A percentile compares a stretch with the other conserved stretches of the same genome.
These are phyloP conservation scores for Alternaria arborescens DNA, from an alignment of 2,329 filamentous ascomycete genomes.

Conservation along the genomic window DNA sequence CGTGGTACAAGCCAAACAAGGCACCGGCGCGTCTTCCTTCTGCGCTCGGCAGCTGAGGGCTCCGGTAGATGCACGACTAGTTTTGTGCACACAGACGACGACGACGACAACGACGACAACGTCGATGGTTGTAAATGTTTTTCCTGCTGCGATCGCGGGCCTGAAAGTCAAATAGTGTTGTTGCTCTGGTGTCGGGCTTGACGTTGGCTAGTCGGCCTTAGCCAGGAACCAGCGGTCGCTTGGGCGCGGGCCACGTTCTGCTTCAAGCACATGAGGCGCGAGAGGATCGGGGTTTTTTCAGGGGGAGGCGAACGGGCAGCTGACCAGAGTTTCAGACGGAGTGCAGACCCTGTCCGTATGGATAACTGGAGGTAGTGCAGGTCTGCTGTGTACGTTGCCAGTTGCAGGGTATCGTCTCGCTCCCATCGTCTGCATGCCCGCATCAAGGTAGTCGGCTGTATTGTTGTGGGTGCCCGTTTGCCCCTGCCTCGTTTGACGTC, in stretches of 20 bases:
- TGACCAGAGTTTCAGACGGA: conserved; percentile 25
- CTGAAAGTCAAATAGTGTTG: conserved; percentile 2
- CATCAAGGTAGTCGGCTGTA: not conserved
- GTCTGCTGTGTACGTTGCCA: not conserved
- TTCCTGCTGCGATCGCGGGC: rapidly evolving
- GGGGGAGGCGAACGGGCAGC: conserved; percentile 19
- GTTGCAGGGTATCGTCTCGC: not conserved
- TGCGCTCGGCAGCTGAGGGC: too few relatives aligned
- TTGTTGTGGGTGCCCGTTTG: not conserved
- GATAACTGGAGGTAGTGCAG: too few relatives aligned
- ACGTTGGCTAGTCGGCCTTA: conserved; percentile 13
- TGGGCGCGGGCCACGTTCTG: conserved; percentile 9
- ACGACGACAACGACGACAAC: too few relatives aligned
- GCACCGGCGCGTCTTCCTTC: too few relatives aligned
- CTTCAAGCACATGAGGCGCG: conserved; percentile 6
- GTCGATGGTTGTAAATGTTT: too few relatives aligned
- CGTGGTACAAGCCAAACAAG: too few relatives aligned
- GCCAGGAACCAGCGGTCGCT: conserved; percentile 22
- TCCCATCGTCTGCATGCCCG: not conserved
- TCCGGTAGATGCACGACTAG: too few relatives aligned
- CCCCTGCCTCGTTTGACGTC: conserved; percentile 8
- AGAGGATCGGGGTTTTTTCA: conserved; percentile 12
- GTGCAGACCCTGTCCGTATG: too few relatives aligned
- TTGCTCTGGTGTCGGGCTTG: not conserved
- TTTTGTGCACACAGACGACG: rapidly evolving